Base-by-base conservation (phyloP, 2,329 filamentous ascomycete species). In the Helminthosporium solani region DNA sequence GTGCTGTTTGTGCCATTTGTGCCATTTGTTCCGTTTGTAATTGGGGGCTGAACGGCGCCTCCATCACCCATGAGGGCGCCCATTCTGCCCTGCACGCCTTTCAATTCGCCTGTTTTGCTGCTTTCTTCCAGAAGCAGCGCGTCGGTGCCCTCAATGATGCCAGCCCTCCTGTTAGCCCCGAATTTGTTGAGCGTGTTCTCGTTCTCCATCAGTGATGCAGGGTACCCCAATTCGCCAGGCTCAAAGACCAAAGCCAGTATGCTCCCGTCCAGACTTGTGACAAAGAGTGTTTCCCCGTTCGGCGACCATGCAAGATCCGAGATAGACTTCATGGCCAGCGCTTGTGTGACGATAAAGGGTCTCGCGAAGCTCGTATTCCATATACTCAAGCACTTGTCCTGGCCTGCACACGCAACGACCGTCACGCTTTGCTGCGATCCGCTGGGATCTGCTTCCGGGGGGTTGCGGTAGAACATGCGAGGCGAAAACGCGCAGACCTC, bases 401-500 rank as follows among this genome's bases (percentile, higher is more conserved):
- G 94, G 2, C 94, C 95, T 5, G 92, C 94, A 52, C 92, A 97
- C 7, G 95, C 94, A 58, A 99, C 95, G 0, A 99, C 92, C 0
- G 92, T 97, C 3, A 96, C 90, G 83, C 79, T 61, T 63, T 73
- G 57, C 52, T 75, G 68, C 27, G 25, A 16, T 16, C 19, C 2
- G 19, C 35, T 25, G 25, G 16, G 8, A 36, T 7, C 5, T 19
- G n/a, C 34, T 9, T 5, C 19, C 9, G 75, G 72, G 8, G 87
- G 88, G 39, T 90, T 83, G 42, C 81, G 79, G 12, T 87, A 82
- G 63, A 97, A 99, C 18, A 99, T 75, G 52, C 94, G 80, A 0
- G 95, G 95, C 1, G 94, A 96, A 68, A 99, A 99, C 56, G 94
- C 89, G 75, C 92, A 96, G 2, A 99, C 94, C 73, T 99, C 94